phyloP scores from a whole-genome alignment of 805 yeast species.

The Starmerella bombicola region DNA sequence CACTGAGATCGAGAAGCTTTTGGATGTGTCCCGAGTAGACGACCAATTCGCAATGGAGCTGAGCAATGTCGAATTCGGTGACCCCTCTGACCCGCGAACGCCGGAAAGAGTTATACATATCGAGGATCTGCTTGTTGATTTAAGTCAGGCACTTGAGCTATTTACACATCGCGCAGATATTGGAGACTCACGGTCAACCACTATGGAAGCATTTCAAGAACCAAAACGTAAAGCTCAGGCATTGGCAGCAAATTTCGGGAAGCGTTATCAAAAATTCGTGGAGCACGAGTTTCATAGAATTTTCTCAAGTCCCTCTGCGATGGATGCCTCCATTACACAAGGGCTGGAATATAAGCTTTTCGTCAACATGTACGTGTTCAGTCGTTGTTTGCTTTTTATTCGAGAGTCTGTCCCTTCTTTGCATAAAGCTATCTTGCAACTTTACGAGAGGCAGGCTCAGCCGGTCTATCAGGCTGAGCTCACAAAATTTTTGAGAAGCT shows the following conservation, averaged over 20 bases:
- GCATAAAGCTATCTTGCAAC: constrained; percentile 34
- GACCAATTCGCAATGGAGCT: constrained; percentile 41
- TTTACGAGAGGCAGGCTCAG: constrained; percentile 32
- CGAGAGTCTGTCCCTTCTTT: constrained; percentile 43
- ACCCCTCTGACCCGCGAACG: constrained; percentile 28
- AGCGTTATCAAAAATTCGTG: constrained; percentile 29
- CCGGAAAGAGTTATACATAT: constrained; percentile 33
- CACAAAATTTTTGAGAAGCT: constrained; percentile 24
- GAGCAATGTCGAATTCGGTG: constrained; percentile 34
- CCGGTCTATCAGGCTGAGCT: constrained; percentile 31
- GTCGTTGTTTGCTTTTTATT: constrained; percentile 44
- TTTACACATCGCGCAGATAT: constrained; percentile 22
- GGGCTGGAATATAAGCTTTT: constrained; percentile 22
- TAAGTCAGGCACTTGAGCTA: constrained; percentile 51
- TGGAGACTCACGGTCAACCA: constrained; percentile 1
- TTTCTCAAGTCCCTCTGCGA: constrained; percentile 16
- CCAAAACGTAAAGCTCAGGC: constrained; percentile 8
- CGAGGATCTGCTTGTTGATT: constrained; percentile 44
- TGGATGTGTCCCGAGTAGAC: constrained; percentile 58
- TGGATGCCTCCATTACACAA: constrained; percentile 14
- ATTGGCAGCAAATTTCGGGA: constrained; percentile 26
- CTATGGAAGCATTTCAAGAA: constrained; percentile 10
- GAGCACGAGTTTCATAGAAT: not conserved
- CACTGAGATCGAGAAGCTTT: constrained; percentile 53
- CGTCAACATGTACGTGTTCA: constrained; percentile 28